These are phyloP conservation scores for Blastomyces percursus DNA, from an alignment of 2,329 filamentous ascomycete genomes.

Conservation along the genomic window DNA sequence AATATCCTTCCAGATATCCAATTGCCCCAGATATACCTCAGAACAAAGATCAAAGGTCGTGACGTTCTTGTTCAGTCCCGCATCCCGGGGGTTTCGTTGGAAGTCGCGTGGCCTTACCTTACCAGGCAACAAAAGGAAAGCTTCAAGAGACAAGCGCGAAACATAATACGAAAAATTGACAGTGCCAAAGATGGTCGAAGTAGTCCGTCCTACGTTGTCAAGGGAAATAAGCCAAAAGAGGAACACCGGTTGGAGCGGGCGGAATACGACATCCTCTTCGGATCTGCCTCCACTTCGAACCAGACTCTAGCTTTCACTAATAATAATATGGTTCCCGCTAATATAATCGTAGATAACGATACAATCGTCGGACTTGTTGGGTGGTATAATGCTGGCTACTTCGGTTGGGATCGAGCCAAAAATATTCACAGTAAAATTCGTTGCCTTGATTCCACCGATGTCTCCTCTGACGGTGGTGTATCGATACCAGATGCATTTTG, in stretches of 20 bases:
- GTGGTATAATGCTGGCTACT: conserved; percentile 33
- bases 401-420: conserved; percentile 26
- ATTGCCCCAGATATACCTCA: conserved; percentile 29
- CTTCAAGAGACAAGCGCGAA: conserved; percentile 29
- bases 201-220: conserved; percentile 8
- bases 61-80: conserved; percentile 33
- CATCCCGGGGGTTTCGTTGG: conserved; percentile 32
- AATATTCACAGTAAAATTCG: conserved; percentile 26
- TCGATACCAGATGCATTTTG: conserved; percentile 19
- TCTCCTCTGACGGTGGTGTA: conserved; percentile 9
- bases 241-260: conserved; percentile 12
- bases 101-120: conserved; percentile 22
- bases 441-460: conserved; percentile 15
- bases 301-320: conserved; percentile 26
- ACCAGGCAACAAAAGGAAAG: conserved; percentile 22
- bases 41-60: conserved; percentile 27
- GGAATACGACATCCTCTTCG: conserved; percentile 27
- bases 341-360: conserved; percentile 29
- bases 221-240: neutral
- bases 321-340: conserved; percentile 28
- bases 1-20: conserved; percentile 24
- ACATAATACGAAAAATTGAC: conserved; percentile 20
- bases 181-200: conserved; percentile 3
- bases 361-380: conserved; percentile 29
- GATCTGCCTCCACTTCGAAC: conserved; percentile 15